Evolutionary conservation across 2,329 filamentous ascomycete species (phyloP).

Genomic region (Colletotrichum caudatum): DNA sequence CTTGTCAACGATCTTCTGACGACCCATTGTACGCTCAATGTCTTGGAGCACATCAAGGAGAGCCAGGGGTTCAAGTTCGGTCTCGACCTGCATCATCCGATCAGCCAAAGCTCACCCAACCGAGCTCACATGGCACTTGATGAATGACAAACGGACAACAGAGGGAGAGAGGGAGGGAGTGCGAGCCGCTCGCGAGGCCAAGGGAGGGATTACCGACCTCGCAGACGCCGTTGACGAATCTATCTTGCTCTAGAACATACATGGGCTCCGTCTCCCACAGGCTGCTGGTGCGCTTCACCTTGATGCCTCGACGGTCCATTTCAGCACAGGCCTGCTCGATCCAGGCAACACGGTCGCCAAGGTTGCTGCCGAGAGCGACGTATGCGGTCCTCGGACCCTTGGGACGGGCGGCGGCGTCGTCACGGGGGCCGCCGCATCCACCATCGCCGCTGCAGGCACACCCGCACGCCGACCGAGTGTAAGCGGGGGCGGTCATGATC

Average conservation of each 20-base stretch:
- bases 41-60: conserved; percentile 85
- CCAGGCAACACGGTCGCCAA: conserved; percentile 85
- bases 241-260: conserved; percentile 91
- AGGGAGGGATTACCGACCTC: conserved; percentile 72
- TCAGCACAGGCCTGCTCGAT: conserved; percentile 86
- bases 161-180: neutral
- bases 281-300: conserved; percentile 82
- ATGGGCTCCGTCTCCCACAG: conserved; percentile 97
- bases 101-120: conserved; percentile 22
- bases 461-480: conserved; percentile 47
- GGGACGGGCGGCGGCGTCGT: conserved; percentile 32
- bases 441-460: conserved; percentile 53
- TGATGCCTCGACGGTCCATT: conserved; percentile 80
- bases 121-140: neutral
- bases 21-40: conserved; percentile 84
- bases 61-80: conserved; percentile 77
- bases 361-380: conserved; percentile 91
- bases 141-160: neutral
- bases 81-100: conserved; percentile 75
- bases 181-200: conserved; percentile 1
- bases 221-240: conserved; percentile 92
- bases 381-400: conserved; percentile 68
- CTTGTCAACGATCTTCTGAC: conserved; percentile 89
- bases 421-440: conserved; percentile 33
- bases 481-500: conserved; percentile 29